These are phyloP conservation scores for Cytospora piceicola DNA, from an alignment of 2,329 filamentous ascomycete species.

Conservation along the genomic window DNA sequence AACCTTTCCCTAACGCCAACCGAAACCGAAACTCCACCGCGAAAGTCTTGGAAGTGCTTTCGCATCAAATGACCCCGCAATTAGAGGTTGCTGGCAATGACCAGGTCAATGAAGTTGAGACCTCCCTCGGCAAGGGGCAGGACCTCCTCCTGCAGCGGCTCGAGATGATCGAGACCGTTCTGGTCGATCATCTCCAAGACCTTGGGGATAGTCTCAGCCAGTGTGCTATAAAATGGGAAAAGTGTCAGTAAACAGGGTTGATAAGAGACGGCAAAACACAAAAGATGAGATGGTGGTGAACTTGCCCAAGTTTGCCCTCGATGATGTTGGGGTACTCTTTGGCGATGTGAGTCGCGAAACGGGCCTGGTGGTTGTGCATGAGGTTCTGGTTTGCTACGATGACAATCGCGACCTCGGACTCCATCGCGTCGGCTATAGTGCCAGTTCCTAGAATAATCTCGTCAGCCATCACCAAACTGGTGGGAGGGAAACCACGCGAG, in stretches of 20 bases:
- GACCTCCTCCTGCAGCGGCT: constrained; percentile 34
- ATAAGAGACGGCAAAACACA: not conserved
- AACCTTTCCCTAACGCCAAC: not conserved
- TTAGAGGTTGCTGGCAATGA: constrained; percentile 5
- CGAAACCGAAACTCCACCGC: not conserved
- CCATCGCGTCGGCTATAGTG: constrained; percentile 81
- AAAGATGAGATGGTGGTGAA: constrained; percentile 7
- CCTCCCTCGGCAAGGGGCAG: constrained; percentile 39
- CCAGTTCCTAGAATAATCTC: constrained; percentile 69
- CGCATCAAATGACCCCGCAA: not conserved
- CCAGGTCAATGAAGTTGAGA: constrained; percentile 39
- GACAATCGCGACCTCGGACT: constrained; percentile 75
- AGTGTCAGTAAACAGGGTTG: constrained; percentile 2
- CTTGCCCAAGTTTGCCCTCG: constrained; percentile 69
- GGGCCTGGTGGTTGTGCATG: constrained; percentile 87
- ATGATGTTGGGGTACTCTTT: constrained; percentile 73
- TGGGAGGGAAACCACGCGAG: not conserved
- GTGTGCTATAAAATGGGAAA: constrained; percentile 29
- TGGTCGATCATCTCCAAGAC: constrained; percentile 31
- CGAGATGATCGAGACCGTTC: constrained; percentile 33
- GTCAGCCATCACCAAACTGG: not conserved
- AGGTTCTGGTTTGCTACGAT: constrained; percentile 85
- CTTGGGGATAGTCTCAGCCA: constrained; percentile 35
- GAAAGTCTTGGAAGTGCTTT: not conserved
- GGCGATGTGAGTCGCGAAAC: constrained; percentile 79